These are phyloP conservation scores for Neonectria punicea DNA, from an alignment of 2,329 filamentous ascomycete species.

Conservation along the genomic window DNA sequence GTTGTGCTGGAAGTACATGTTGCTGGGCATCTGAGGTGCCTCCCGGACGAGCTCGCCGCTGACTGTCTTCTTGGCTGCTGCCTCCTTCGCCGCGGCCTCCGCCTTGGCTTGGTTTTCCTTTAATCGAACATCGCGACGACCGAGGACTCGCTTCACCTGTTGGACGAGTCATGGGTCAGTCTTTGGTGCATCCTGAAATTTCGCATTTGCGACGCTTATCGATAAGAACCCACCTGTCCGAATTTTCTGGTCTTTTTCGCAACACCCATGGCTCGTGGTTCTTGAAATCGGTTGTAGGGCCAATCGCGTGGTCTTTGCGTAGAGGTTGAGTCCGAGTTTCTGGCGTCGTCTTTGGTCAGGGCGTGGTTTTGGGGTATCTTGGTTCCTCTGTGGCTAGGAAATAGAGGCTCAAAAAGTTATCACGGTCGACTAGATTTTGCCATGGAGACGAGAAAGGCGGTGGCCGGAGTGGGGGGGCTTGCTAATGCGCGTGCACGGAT, in stretches of 20 bases:
- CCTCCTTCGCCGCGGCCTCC: constrained; percentile 67
- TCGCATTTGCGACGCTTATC: constrained; percentile 43
- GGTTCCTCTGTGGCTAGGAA: constrained; percentile 13
- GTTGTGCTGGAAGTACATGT: constrained; percentile 91
- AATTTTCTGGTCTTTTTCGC: constrained; percentile 95
- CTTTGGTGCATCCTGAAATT: constrained; percentile 26
- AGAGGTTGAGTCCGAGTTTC: neutral
- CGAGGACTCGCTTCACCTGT: constrained; percentile 83
- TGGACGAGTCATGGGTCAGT: constrained; percentile 21
- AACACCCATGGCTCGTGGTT: constrained; percentile 74
- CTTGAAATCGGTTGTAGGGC: neutral
- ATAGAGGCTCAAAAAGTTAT: constrained; percentile 40
- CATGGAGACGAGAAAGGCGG: constrained; percentile 41
- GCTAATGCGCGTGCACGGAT: constrained; percentile 40
- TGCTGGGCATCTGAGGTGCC: constrained; percentile 83
- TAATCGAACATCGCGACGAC: constrained; percentile 80
- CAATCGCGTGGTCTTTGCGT: neutral
- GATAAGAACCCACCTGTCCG: constrained; percentile 64
- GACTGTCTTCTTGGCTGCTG: constrained; percentile 65
- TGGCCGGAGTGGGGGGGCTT: constrained; percentile 36
- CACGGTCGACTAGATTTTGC: constrained; percentile 41
- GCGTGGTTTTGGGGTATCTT: constrained; percentile 21
- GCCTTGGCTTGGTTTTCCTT: constrained; percentile 82
- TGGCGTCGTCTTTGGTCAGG: neutral
- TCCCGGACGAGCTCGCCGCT: constrained; percentile 75